Percentiles rank a stretch among this genome's conserved stretches.
Conservation (phyloP, 495 filamentous ascomycete species). For the Oleoguttula mirabilis region DNA sequence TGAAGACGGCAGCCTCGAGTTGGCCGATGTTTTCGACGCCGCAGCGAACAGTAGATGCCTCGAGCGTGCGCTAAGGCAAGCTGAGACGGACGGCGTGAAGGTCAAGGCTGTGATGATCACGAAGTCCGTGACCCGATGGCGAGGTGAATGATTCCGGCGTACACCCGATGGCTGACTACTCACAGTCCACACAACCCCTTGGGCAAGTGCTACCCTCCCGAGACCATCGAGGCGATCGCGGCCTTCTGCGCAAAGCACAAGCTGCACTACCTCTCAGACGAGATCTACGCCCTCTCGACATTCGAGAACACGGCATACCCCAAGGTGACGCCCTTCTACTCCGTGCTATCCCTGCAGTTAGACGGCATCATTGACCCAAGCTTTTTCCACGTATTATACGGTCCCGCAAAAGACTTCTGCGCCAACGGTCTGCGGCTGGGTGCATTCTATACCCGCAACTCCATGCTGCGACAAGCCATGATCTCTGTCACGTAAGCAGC, state of each 20-base stretch:
- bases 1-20: too few relatives aligned
- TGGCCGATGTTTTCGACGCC: neutral
- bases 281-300: too few relatives aligned
- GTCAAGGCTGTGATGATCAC: neutral
- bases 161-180: too few relatives aligned
- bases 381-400: constrained; percentile 47
- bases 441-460: constrained; percentile 40
- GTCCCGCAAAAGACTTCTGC: constrained; percentile 50
- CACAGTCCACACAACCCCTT: neutral
- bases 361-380: too few relatives aligned
- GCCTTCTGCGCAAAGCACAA: neutral
- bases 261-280: neutral
- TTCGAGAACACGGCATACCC: too few relatives aligned
- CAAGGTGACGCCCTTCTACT: too few relatives aligned
- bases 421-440: constrained; percentile 46
- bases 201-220: neutral
- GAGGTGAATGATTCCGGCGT: too few relatives aligned
- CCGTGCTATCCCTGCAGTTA: too few relatives aligned
- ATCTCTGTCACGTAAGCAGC: too few relatives aligned
- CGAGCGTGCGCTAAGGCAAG: neutral
- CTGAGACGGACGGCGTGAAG: neutral
- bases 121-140: too few relatives aligned
- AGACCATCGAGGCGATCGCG: neutral
- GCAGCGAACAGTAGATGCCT: neutral
- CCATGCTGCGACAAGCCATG: constrained; percentile 30